A percentile compares a stretch with the other conserved stretches of the same genome.
These are phyloP conservation scores for Torulaspora indica DNA, from an alignment of 805 yeast genomes.

Conservation along the genomic window DNA sequence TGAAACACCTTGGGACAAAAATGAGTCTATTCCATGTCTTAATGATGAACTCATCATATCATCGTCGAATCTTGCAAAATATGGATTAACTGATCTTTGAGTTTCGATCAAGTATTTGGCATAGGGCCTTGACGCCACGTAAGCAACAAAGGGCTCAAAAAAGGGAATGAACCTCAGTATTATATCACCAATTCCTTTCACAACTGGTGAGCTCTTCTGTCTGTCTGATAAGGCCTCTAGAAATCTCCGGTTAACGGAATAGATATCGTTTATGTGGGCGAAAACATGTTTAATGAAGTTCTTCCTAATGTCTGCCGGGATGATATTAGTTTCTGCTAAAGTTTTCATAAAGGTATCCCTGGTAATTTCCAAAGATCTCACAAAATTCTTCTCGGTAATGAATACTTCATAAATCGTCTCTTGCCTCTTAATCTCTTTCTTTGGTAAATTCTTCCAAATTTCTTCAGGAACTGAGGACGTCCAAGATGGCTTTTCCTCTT, in stretches of 20 bases:
- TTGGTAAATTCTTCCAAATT: constrained; percentile 71
- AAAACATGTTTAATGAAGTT: constrained; percentile 89
- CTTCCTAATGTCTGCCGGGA: constrained; percentile 84
- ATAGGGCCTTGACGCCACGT: constrained; percentile 91
- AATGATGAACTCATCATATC: constrained; percentile 66
- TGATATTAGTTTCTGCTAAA: constrained; percentile 75
- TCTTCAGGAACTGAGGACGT: constrained; percentile 83
- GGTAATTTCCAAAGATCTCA: constrained; percentile 86
- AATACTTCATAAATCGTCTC: constrained; percentile 92
- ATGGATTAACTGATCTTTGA: constrained; percentile 83
- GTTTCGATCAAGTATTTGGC: constrained; percentile 94
- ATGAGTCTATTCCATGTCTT: constrained; percentile 74
- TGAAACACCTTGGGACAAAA: constrained; percentile 90
- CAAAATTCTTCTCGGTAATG: constrained; percentile 91
- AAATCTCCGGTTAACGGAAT: constrained; percentile 73
- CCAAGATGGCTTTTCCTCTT: constrained; percentile 84
- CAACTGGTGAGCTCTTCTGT: constrained; percentile 80
- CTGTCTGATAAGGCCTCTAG: constrained; percentile 87
- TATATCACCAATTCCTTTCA: constrained; percentile 81
- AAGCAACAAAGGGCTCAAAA: constrained; percentile 87
- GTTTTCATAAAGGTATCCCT: constrained; percentile 94
- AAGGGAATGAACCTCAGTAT: constrained; percentile 76
- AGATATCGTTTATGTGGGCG: constrained; percentile 81
- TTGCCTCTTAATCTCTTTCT: constrained; percentile 84
- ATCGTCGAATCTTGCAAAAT: constrained; percentile 89